phyloP scores from a whole-genome alignment of 2,329 filamentous ascomycete species.

The Phoma sp. region DNA sequence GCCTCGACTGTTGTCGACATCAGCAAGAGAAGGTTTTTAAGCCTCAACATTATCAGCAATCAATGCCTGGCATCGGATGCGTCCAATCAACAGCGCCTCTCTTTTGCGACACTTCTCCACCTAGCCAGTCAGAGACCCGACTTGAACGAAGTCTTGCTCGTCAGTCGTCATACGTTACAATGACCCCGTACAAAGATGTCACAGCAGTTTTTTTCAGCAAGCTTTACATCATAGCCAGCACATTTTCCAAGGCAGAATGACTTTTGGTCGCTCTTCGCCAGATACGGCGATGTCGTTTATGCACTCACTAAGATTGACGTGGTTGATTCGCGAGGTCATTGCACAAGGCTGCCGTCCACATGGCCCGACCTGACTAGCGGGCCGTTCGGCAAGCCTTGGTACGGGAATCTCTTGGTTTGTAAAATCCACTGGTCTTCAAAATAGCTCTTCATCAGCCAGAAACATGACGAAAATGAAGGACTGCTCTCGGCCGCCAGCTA shows the following conservation, averaged over 20 bases:
- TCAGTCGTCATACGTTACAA: slow-evolving; percentile 4
- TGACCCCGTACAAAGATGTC: not conserved
- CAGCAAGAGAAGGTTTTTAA: not conserved
- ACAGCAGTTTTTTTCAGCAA: not conserved
- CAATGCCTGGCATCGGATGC: not conserved
- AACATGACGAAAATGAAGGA: not conserved
- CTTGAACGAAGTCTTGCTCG: not conserved
- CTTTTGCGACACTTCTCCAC: not conserved
- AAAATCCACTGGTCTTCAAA: not conserved
- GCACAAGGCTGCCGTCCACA: slow-evolving; percentile 22
- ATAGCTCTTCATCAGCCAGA: not conserved
- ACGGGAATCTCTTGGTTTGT: slow-evolving; percentile 30
- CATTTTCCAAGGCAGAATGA: slow-evolving; percentile 4
- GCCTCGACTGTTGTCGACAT: not conserved
- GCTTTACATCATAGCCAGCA: slow-evolving; percentile 10
- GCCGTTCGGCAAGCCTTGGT: slow-evolving; percentile 29
- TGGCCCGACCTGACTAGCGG: slow-evolving; percentile 32
- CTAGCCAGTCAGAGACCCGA: not conserved
- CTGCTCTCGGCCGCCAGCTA: not conserved
- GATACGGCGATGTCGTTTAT: slow-evolving; percentile 1
- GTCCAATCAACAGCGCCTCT: not conserved
- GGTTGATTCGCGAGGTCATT: slow-evolving; percentile 16
- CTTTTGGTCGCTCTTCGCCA: slow-evolving; percentile 10
- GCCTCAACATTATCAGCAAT: not conserved
- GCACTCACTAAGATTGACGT: slow-evolving; percentile 4